Evolutionary conservation across 768 basidiomycete species (phyloP).

Genomic region (Hypholoma sublateritium): DNA sequence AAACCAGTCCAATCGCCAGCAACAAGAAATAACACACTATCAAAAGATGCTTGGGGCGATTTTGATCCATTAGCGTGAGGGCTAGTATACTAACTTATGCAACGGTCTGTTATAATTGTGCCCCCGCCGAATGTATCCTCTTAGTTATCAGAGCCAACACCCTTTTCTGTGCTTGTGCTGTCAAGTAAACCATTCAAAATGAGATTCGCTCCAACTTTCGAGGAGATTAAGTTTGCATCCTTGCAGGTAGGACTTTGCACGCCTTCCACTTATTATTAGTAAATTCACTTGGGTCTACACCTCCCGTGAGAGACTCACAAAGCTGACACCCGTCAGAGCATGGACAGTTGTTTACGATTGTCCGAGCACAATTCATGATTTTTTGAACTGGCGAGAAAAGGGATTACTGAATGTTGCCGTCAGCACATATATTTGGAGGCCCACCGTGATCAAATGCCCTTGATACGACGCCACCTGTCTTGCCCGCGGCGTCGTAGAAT

Average conservation of each 20-base stretch:
- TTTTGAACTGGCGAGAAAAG: slow-evolving; percentile 44
- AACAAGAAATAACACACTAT: slow-evolving; percentile 40
- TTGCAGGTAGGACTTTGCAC: slow-evolving; percentile 64
- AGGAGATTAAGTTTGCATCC: slow-evolving; percentile 70
- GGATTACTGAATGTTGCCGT: not conserved
- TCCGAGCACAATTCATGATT: slow-evolving; percentile 58
- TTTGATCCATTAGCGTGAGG: slow-evolving; percentile 72
- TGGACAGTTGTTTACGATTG: slow-evolving; percentile 55
- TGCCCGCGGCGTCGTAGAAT: slow-evolving; percentile 74
- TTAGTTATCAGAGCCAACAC: not conserved
- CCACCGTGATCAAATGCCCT: slow-evolving; percentile 84
- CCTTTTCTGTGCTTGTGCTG: not conserved
- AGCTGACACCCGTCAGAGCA: slow-evolving; percentile 70
- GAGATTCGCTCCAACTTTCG: slow-evolving; percentile 73
- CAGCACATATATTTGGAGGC: slow-evolving; percentile 5
- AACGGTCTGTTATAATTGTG: not conserved
- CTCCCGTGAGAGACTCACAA: slow-evolving; percentile 42
- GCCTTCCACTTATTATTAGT: slow-evolving; percentile 32
- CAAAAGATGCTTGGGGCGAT: slow-evolving; percentile 76
- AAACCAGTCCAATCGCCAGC: slow-evolving; percentile 57
- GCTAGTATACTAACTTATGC: not conserved
- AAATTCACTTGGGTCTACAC: not conserved
- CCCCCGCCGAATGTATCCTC: not conserved
- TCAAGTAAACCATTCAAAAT: slow-evolving; percentile 60
- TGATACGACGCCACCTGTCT: slow-evolving; percentile 68